Percentiles rank a stretch among this genome's conserved stretches.
Evolutionary conservation across 345 rosid species (phyloP).

Genomic region (Angophora floribunda): DNA sequence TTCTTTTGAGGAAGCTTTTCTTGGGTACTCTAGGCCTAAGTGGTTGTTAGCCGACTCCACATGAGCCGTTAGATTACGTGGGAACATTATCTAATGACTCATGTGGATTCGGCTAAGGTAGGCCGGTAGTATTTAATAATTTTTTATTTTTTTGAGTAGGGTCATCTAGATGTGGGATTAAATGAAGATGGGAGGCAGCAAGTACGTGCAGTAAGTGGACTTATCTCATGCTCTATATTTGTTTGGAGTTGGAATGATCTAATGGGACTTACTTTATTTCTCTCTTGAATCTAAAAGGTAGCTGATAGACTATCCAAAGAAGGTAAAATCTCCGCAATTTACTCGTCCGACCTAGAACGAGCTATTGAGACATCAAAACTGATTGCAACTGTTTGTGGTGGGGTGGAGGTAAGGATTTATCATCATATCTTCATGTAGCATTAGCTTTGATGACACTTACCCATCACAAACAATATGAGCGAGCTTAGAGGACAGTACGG

Average conservation of each 20-base stretch:
- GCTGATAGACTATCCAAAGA: not conserved
- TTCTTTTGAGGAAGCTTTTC: not conserved
- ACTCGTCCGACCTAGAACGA: not conserved
- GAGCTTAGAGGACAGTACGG: too few relatives aligned
- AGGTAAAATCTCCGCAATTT: not conserved
- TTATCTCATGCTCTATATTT: not conserved
- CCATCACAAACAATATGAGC: not conserved
- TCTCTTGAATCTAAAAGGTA: not conserved
- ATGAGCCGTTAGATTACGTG: not conserved
- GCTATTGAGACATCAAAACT: not conserved
- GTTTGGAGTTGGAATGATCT: not conserved
- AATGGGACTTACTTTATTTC: not conserved
- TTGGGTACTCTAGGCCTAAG: not conserved
- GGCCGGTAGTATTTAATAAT: not conserved
- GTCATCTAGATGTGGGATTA: slow-evolving; percentile 11
- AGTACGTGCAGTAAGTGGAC: not conserved
- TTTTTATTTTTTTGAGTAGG: not conserved
- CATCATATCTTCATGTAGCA: not conserved
- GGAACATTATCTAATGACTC: not conserved
- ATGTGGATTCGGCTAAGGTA: not conserved
- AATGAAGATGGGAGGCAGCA: slow-evolving; percentile 5
- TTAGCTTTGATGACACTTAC: not conserved
- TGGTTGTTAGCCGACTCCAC: not conserved
- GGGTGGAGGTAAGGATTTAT: not conserved
- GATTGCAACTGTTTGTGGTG: not conserved